Conservation (phyloP, 371 early-diverging fungal genomes). For the Neoconidiobolus thromboides region DNA sequence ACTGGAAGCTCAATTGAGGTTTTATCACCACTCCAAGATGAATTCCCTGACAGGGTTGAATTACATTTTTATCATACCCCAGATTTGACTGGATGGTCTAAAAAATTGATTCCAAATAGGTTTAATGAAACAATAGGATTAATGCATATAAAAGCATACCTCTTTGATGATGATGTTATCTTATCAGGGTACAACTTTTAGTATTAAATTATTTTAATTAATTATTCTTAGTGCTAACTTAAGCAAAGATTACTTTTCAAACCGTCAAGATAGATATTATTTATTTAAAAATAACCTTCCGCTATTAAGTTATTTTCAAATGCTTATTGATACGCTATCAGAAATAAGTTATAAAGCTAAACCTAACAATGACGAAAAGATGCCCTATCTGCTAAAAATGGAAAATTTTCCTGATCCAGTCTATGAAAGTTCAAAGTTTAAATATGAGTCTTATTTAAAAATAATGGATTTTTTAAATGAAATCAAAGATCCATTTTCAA, state of each 20-base stretch:
- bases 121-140: constrained; percentile 86
- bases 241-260: constrained; percentile 80
- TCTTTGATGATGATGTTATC: constrained; percentile 72
- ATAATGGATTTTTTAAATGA: constrained; percentile 27
- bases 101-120: constrained; percentile 53
- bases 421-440: constrained; percentile 31
- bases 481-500: constrained; percentile 11
- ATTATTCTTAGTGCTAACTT: constrained; percentile 63
- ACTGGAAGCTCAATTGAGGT: constrained; percentile 33
- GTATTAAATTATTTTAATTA: not conserved
- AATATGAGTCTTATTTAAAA: constrained; percentile 22
- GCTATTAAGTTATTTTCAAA: constrained; percentile 46
- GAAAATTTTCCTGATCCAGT: constrained; percentile 36
- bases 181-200: constrained; percentile 52
- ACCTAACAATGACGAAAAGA: constrained; percentile 1
- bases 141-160: constrained; percentile 84
- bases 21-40: constrained; percentile 39
- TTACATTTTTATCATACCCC: constrained; percentile 73
- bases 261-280: constrained; percentile 89
- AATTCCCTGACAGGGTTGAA: constrained; percentile 39
- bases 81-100: constrained; percentile 42
- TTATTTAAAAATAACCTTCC: constrained; percentile 27
- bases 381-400: not conserved
- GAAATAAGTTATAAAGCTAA: constrained; percentile 41
- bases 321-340: constrained; percentile 36